These are phyloP conservation scores for Lanzia echinophila DNA, from an alignment of 2,329 filamentous ascomycete genomes.

Conservation along the genomic window DNA sequence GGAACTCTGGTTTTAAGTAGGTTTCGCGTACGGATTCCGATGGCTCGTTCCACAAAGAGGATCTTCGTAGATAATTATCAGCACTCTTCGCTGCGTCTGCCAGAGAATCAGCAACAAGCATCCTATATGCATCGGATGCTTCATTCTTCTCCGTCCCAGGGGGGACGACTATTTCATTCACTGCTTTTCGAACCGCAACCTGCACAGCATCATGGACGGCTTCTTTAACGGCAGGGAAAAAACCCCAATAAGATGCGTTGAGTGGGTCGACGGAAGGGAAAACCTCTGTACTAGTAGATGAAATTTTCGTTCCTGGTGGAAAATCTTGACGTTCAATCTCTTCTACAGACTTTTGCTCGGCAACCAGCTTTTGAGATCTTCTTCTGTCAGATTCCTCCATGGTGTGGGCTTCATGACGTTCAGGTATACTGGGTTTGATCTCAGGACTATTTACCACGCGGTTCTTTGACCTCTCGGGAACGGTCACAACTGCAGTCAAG, in stretches of 20 bases:
- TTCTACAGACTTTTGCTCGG: conserved; percentile 9
- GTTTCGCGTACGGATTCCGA: background rate
- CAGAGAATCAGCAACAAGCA: conserved; percentile 21
- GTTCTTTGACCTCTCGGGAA: background rate
- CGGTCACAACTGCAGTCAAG: conserved; percentile 7
- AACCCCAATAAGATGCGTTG: conserved; percentile 26
- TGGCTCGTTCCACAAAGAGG: conserved; percentile 16
- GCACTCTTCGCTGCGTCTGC: conserved; percentile 19
- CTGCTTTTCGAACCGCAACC: conserved; percentile 23
- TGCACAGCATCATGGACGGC: conserved; percentile 25
- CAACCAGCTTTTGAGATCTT: background rate
- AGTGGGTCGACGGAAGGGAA: conserved; percentile 10
- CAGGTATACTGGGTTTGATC: conserved; percentile 1
- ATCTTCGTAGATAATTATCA: conserved; percentile 21
- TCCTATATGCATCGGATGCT: conserved; percentile 21
- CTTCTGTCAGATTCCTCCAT: background rate
- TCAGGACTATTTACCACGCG: background rate
- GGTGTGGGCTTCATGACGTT: conserved; percentile 1
- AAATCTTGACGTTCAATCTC: conserved; percentile 1
- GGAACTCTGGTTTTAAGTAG: background rate
- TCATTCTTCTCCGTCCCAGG: conserved; percentile 14
- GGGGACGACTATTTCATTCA: conserved; percentile 19
- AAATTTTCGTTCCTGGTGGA: background rate
- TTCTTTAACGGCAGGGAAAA: conserved; percentile 24
- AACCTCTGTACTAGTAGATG: background rate